These are phyloP conservation scores for Ascochyta fabae DNA, from an alignment of 2,329 filamentous ascomycete species.

Conservation along the genomic window DNA sequence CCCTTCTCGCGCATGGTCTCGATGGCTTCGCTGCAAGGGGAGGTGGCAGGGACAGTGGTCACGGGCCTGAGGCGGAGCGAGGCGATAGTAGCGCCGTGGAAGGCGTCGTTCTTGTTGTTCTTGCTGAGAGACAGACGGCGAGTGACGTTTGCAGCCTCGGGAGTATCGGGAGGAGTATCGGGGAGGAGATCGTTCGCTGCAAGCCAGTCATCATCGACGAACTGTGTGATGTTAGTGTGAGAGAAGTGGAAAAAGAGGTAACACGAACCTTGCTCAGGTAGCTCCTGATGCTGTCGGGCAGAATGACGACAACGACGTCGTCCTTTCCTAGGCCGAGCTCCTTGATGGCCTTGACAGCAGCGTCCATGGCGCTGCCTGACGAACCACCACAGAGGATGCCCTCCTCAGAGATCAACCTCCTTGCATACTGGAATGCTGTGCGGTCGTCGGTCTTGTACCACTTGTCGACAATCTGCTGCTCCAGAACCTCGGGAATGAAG, in stretches of 20 bases:
- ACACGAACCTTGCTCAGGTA: constrained; percentile 81
- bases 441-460: constrained; percentile 99
- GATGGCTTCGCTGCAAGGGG: constrained; percentile 82
- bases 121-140: constrained; percentile 49
- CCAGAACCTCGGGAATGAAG: constrained; percentile 93
- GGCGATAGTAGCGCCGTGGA: constrained; percentile 78
- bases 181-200: constrained; percentile 92
- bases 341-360: constrained; percentile 76
- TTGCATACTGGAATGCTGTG: constrained; percentile 89
- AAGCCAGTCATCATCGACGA: constrained; percentile 98
- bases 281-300: constrained; percentile 95
- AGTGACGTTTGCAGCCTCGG: constrained; percentile 36
- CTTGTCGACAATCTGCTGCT: constrained; percentile 79
- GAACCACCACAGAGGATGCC: constrained; percentile 92
- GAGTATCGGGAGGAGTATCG: constrained; percentile 55
- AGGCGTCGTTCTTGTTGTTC: constrained; percentile 67
- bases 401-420: constrained; percentile 90
- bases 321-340: constrained; percentile 79
- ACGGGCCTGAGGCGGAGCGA: constrained; percentile 91
- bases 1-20: constrained; percentile 98
- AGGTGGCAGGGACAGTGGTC: constrained; percentile 76
- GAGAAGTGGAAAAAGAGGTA: not conserved
- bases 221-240: constrained; percentile 55
- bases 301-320: constrained; percentile 86
- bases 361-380: constrained; percentile 89